phyloP scores from a whole-genome alignment of 257 asterid genomes.

The Galeopsis tetrahit region DNA sequence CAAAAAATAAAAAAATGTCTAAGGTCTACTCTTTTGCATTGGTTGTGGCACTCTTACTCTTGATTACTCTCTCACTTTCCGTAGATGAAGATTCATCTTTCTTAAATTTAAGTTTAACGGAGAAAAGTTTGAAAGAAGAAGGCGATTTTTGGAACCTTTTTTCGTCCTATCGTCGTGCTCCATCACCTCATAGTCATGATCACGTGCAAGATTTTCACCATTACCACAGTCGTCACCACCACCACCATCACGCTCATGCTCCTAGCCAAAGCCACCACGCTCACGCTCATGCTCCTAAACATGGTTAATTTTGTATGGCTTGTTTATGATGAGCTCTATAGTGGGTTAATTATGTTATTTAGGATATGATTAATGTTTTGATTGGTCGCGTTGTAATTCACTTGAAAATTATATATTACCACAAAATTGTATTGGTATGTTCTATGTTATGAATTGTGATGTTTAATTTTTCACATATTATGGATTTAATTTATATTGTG shows the following conservation, averaged over 20 bases:
- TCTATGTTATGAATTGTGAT: too few species aligned
- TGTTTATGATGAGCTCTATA: too few species aligned
- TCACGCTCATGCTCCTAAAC: background rate
- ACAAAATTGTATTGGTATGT: too few species aligned
- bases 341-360: too few species aligned
- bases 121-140: conserved; percentile 8
- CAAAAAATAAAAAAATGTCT: conserved; percentile 11
- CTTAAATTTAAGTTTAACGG: background rate
- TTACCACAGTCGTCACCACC: too few species aligned
- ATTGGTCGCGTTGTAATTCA: too few species aligned
- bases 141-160: conserved; percentile 5
- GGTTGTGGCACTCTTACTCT: conserved; percentile 10
- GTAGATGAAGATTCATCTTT: background rate
- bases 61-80: background rate
- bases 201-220: background rate
- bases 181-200: conserved; percentile 1
- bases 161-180: background rate
- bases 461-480: too few species aligned
- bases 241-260: background rate
- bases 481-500: too few species aligned
- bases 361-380: too few species aligned
- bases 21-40: background rate
- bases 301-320: background rate
- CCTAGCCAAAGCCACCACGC: background rate
- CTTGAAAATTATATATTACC: background rate